phyloP scores from a whole-genome alignment of 441 rosid species.

The Arabidopsis hybrid region DNA sequence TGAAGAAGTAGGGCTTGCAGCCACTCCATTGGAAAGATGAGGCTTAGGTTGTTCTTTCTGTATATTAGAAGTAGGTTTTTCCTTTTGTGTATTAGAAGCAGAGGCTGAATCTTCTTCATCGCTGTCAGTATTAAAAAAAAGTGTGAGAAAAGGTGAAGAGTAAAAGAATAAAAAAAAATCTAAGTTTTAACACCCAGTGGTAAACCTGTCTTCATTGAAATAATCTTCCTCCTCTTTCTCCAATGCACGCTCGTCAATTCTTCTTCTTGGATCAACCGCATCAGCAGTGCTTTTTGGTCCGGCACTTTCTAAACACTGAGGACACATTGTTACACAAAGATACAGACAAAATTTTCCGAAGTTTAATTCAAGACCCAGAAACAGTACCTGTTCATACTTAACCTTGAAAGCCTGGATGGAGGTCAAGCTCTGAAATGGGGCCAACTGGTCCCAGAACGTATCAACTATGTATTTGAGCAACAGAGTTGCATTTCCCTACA shows the following conservation, averaged over 20 bases:
- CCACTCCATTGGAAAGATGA: constrained; percentile 78
- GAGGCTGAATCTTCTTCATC: constrained; percentile 97
- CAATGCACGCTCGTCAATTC: constrained; percentile 85
- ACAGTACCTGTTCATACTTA: constrained; percentile 92
- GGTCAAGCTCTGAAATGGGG: constrained; percentile 73
- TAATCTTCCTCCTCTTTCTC: constrained; percentile 99
- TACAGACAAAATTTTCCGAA: not conserved
- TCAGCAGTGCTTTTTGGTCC: constrained; percentile 63
- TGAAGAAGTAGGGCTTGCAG: constrained; percentile 57
- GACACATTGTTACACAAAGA: constrained; percentile 35
- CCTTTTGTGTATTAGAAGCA: constrained; percentile 68
- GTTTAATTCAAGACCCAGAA: constrained; percentile 16
- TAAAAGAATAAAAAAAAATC: not conserved
- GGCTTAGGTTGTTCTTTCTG: constrained; percentile 57
- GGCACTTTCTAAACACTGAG: constrained; percentile 84
- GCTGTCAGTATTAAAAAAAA: constrained; percentile 50
- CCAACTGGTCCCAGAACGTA: constrained; percentile 89
- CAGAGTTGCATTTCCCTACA: constrained; percentile 83
- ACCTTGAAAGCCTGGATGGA: constrained; percentile 82
- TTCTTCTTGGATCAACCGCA: constrained; percentile 67
- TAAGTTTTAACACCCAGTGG: constrained; percentile 22
- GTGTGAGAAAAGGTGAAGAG: constrained; percentile 22
- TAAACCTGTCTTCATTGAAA: constrained; percentile 92
- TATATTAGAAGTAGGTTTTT: constrained; percentile 58
- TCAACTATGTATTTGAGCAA: constrained; percentile 83